These are phyloP conservation scores for Mrakia hoshinonis DNA, from an alignment of 768 basidiomycete genomes.

Conservation along the genomic window DNA sequence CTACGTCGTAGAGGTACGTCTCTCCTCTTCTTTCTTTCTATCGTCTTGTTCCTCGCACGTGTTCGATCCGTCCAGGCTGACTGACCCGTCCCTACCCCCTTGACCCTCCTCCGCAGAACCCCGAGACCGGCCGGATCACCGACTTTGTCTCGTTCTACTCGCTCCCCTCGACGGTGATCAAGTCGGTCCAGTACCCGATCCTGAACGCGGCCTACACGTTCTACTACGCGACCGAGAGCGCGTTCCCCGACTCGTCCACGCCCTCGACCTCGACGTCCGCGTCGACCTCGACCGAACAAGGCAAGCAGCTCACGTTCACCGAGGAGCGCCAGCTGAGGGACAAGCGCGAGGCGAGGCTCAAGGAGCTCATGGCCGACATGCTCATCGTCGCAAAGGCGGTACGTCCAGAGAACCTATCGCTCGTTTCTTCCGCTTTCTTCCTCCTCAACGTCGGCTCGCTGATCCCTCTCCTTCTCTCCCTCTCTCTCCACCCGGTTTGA, in stretches of 20 bases:
- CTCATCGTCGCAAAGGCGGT: conserved; percentile 65
- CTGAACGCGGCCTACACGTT: conserved; percentile 91
- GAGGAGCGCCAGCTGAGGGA: conserved; percentile 40
- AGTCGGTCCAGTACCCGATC: conserved; percentile 56
- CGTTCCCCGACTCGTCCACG: conserved; percentile 44
- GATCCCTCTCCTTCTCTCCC: too few relatives aligned
- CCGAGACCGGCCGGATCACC: conserved; percentile 69
- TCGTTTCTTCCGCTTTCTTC: neutral
- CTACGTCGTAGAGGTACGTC: conserved; percentile 81
- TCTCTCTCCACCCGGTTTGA: too few relatives aligned
- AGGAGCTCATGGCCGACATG: conserved; percentile 66
- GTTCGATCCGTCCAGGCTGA: neutral
- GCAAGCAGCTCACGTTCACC: conserved; percentile 41
- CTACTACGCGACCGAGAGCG: conserved; percentile 81
- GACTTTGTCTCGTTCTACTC: conserved; percentile 97
- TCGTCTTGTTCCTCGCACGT: neutral
- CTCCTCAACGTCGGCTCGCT: too few relatives aligned
- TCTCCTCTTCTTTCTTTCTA: neutral
- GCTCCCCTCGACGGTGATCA: conserved; percentile 86
- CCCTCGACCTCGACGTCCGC: neutral
- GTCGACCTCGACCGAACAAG: conserved; percentile 47
- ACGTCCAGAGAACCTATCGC: conserved; percentile 24
- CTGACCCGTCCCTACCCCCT: neutral
- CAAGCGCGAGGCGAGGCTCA: conserved; percentile 59
- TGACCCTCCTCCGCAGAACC: conserved; percentile 51